Evolutionary conservation across 208 protist genomes (phyloP).

Genomic region (Leishmania arabica): DNA sequence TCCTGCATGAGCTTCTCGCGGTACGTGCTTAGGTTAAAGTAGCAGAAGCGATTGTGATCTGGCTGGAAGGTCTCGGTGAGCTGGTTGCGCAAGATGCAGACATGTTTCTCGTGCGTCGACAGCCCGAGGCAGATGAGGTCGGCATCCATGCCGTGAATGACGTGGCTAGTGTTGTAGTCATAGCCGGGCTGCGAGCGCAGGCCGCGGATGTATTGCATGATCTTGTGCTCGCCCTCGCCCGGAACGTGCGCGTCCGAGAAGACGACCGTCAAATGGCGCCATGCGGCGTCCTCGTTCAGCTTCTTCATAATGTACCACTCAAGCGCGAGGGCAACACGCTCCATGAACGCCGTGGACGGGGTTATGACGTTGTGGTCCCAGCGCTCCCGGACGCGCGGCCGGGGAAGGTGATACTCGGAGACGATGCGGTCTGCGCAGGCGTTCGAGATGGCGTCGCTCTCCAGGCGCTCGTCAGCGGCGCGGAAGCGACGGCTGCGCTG

Average conservation of each 20-base stretch:
- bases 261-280: constrained; percentile 94
- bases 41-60: constrained; percentile 82
- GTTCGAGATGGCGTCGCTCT: constrained; percentile 78
- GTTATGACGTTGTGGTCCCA: constrained; percentile 99
- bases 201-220: constrained; percentile 94
- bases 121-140: constrained; percentile 99
- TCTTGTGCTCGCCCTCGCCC: constrained; percentile 98
- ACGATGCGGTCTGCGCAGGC: constrained; percentile 62
- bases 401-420: constrained; percentile 55
- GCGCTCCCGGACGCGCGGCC: constrained; percentile 51
- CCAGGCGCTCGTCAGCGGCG: constrained; percentile 89
- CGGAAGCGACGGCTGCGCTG: constrained; percentile 98
- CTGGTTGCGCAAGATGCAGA: constrained; percentile 98
- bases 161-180: constrained; percentile 96
- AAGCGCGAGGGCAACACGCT: constrained; percentile 88
- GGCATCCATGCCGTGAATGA: constrained; percentile 99
- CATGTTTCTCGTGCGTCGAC: constrained; percentile 98
- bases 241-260: constrained; percentile 97
- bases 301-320: constrained; percentile 96
- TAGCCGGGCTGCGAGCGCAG: constrained; percentile 93
- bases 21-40: constrained; percentile 85
- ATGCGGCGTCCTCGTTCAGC: constrained; percentile 93
- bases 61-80: constrained; percentile 89
- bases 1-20: constrained; percentile 74
- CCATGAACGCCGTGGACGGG: constrained; percentile 99